Evolutionary conservation across 1,139 yeast species (phyloP).

Genomic region (Arxiozyma bovina): DNA sequence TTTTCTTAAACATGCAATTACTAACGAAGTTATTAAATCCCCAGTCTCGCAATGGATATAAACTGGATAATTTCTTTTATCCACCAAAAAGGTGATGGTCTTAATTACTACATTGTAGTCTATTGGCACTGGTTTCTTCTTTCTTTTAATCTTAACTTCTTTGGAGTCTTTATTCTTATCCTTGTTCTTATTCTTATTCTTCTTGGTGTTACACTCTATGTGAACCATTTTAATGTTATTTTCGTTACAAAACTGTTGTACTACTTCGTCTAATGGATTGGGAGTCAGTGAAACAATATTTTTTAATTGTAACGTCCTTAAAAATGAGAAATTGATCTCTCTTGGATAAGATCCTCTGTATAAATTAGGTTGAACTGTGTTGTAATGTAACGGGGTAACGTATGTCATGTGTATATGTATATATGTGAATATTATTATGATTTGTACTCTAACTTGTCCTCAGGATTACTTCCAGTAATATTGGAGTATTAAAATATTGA

Average conservation of each 20-base stretch:
- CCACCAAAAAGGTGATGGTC: constrained; percentile 54
- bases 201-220: constrained; percentile 42
- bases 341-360: constrained; percentile 87
- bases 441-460: neutral
- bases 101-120: constrained; percentile 52
- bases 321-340: constrained; percentile 60
- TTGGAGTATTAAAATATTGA: no score
- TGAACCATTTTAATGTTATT: constrained; percentile 52
- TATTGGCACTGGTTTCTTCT: constrained; percentile 71
- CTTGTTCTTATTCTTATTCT: constrained; percentile 27
- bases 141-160: constrained; percentile 49
- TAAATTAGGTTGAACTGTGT: constrained; percentile 57
- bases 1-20: constrained; percentile 78
- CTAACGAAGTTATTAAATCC: constrained; percentile 74
- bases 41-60: constrained; percentile 87
- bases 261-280: constrained; percentile 41
- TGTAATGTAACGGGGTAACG: constrained; percentile 80
- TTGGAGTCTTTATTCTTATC: constrained; percentile 17
- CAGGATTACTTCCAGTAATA: neutral
- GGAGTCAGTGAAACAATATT: constrained; percentile 79
- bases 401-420: constrained; percentile 5
- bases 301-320: constrained; percentile 55
- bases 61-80: constrained; percentile 55
- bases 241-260: constrained; percentile 32
- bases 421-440: no score